Base-by-base conservation (phyloP, 2,329 filamentous ascomycete genomes). In the Colletotrichum plurivorum region DNA sequence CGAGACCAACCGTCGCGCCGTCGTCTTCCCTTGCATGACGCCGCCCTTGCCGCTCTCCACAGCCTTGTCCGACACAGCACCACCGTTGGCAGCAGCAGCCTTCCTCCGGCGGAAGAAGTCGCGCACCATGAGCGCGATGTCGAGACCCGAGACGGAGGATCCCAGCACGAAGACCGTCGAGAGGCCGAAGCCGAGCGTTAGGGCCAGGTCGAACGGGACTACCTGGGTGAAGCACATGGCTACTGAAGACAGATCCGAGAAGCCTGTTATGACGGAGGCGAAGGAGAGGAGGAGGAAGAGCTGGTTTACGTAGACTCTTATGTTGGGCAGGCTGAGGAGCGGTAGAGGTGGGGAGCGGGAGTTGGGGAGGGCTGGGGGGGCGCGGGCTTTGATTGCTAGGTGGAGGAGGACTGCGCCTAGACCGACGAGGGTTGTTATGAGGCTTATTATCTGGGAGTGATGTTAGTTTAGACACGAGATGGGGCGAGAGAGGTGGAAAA, bases 151-250 rank as follows among this genome's bases (percentile, higher is more conserved):
- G 15, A 78, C 52, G 0, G 69, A 73, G 8, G 70, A 72, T 2
- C 73, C 76, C 0, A 77, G 52, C 15, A 73, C 55, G 31, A 76
- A 75, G 25, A 74, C 56, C 7, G 69, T 70, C 1, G 71, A 71
- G 1, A 80, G 62, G 0, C 63, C 58, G 43, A 78, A 74, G 4
- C 76, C 78, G 5, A 74, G 7, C 7, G 63, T 22, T 4, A 79
- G 48, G 9, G 73, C 74, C 8, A 71, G 25, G 52, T 77, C 73
- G 31, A 80, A 75, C 2, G 75, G 64, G 6, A 80, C 53, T 16
- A 75, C 53, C 15, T 74, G 73, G 6, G 75, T 76, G 31, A 77
- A 53, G 60, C 77, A 77, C 20, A 79, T 69, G 1, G 73, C 63
- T 13, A 78, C 71, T 9, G 67, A 67, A 53, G 72, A 75, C 3